Evolutionary conservation across 208 protist species (phyloP).

Genomic region (Acanthamoeba triangularis): DNA sequence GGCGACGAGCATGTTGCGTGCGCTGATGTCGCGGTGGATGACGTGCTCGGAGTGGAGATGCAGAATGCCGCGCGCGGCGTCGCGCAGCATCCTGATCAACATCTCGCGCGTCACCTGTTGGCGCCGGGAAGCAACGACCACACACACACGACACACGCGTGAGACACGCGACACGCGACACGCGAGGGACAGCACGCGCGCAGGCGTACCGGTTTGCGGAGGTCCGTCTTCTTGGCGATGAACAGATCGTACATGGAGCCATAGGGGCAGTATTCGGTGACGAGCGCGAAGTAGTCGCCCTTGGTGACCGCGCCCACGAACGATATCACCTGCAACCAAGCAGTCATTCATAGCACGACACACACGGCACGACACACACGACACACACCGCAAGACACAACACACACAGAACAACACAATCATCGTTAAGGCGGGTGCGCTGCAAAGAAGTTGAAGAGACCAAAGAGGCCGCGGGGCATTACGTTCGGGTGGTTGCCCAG

Average conservation of each 20-base stretch:
- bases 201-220: slow-evolving; percentile 7
- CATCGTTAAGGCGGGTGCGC: too few relatives aligned
- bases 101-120: slow-evolving; percentile 33
- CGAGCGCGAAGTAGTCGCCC: slow-evolving; percentile 63
- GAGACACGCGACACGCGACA: not conserved
- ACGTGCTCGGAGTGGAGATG: slow-evolving; percentile 59
- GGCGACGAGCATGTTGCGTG: slow-evolving; percentile 64
- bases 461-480: too few relatives aligned
- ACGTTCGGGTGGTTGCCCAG: slow-evolving; percentile 66
- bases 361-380: too few relatives aligned
- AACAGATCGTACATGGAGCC: slow-evolving; percentile 52
- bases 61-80: slow-evolving; percentile 56
- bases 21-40: slow-evolving; percentile 58
- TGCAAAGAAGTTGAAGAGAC: too few relatives aligned
- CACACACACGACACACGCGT: not conserved
- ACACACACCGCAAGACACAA: too few relatives aligned
- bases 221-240: slow-evolving; percentile 55
- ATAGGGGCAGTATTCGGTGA: slow-evolving; percentile 66
- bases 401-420: too few relatives aligned
- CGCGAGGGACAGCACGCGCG: not conserved
- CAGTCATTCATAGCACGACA: too few relatives aligned
- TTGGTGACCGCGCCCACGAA: slow-evolving; percentile 64
- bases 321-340: slow-evolving; percentile 6
- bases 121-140: not conserved
- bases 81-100: slow-evolving; percentile 26